Base-by-base conservation (phyloP, 192 early-diverging fungal genomes). In the Coemansia sp. region DNA sequence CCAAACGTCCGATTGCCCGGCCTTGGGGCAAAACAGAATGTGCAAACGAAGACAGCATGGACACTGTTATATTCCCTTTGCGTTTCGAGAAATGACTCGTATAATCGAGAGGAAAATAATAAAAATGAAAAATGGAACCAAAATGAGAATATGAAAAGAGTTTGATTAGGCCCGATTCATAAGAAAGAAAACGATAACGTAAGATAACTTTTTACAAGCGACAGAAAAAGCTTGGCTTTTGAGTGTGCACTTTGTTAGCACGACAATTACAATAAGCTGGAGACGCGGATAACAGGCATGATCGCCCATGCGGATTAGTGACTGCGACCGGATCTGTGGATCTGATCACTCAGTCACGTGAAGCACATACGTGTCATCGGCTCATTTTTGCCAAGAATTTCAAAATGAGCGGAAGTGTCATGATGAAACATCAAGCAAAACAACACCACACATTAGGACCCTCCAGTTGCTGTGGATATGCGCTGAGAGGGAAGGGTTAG, bases 31-130 rank as follows among this genome's bases (percentile, higher is more conserved):
- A 18, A 3, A 53, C 21, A 18, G 66, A 57, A 31, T 37, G 42
- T 26, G 46, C 46, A 67, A 43, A 37, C 42, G 31, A 57, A 57
- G 30, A 57, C 18, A 57, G 26, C 55, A 57, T 57, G n/a, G 25
- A 9, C 48, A 26, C 48, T 51, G 48, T 26, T 51, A n/a, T n/a
- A n/a, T 23, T 51, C 9, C 25, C 23, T 51, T 2, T 51, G 34
- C 12, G 58, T 40, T 4, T 26, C 4, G 5, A 0, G 18, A 18
- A 43, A 18, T 43, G 15, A 43, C 40, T 43, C 40, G 40, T 13
- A 18, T 16, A 43, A 43, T 43, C 40, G 18, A 43, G 18, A n/a
- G n/a, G n/a, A 7, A 15, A 43, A 43, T 4, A 18, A 43, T 43
- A 43, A 18, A 43, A 2, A 1, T 43, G 18, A 4, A 43, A 43